Conservation (phyloP, 2,329 filamentous ascomycete species). For the Myriosclerotinia scirpicola region DNA sequence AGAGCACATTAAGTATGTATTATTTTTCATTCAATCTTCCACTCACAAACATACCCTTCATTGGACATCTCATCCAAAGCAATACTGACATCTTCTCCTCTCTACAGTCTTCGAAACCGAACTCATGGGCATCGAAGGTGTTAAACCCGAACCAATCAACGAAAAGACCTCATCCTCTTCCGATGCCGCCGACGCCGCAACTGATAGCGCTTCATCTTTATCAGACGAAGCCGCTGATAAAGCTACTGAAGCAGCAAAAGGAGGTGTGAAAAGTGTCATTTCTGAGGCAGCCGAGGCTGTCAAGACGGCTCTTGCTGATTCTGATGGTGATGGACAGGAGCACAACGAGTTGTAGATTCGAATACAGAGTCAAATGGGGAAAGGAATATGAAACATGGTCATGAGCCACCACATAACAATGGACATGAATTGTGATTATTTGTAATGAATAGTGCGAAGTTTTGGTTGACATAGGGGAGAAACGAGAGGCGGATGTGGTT, state of each 20-base stretch:
- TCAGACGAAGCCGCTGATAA: slow-evolving; percentile 30
- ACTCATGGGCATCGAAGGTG: slow-evolving; percentile 78
- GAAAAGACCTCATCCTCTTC: slow-evolving; percentile 20
- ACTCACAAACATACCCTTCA: not conserved
- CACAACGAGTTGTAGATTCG: slow-evolving; percentile 58
- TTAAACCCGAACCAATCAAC: slow-evolving; percentile 41
- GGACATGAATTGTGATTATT: slow-evolving; percentile 22
- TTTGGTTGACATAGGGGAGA: not conserved
- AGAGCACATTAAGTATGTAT: slow-evolving; percentile 69
- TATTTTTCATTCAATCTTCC: not conserved
- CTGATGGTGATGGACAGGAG: slow-evolving; percentile 54
- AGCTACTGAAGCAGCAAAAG: slow-evolving; percentile 30
- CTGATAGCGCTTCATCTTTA: slow-evolving; percentile 36
- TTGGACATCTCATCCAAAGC: slow-evolving; percentile 26
- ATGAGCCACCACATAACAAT: slow-evolving; percentile 22
- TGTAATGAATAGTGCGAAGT: too few species aligned
- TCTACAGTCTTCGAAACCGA: slow-evolving; percentile 83
- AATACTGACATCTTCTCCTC: not conserved
- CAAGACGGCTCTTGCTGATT: slow-evolving; percentile 54
- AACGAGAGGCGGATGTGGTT: not conserved
- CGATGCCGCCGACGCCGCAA: slow-evolving; percentile 32
- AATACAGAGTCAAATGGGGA: not conserved
- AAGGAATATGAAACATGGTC: slow-evolving; percentile 20
- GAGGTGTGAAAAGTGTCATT: slow-evolving; percentile 46
- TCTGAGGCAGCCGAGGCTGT: slow-evolving; percentile 54